Evolutionary conservation across 805 yeast genomes (phyloP).

Genomic region (Jamesozyma hellenica): DNA sequence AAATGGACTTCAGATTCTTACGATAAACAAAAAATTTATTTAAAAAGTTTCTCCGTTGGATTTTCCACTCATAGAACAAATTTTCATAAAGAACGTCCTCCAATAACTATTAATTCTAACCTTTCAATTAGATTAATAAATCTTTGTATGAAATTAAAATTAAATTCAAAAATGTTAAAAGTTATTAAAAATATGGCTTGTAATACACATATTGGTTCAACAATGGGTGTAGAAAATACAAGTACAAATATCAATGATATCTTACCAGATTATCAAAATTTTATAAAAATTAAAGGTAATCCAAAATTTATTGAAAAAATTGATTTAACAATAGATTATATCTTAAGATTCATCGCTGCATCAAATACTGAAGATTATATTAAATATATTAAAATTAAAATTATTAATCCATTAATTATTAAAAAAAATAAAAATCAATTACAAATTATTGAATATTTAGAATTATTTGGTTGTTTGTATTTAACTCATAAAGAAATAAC

Average conservation of each 20-base stretch:
- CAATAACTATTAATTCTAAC: constrained; percentile 12
- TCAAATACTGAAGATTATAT: constrained; percentile 37
- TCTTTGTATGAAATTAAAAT: constrained; percentile 23
- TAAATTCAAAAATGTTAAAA: constrained; percentile 21
- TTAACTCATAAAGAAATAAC: constrained; percentile 31
- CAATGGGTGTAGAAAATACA: background rate
- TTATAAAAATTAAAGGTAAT: constrained; percentile 10
- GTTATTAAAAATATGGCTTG: constrained; percentile 22
- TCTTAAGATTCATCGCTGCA: constrained; percentile 38
- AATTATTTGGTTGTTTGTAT: constrained; percentile 34
- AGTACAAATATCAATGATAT: constrained; percentile 6
- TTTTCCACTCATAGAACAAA: constrained; percentile 26
- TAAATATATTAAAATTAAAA: constrained; percentile 21
- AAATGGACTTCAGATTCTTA: constrained; percentile 5
- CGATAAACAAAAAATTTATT: constrained; percentile 12
- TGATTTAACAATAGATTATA: constrained; percentile 32
- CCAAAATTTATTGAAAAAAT: constrained; percentile 16
- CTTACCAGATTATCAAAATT: constrained; percentile 13
- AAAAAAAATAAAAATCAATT: constrained; percentile 31
- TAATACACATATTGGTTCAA: too few species aligned
- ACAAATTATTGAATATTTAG: constrained; percentile 35
- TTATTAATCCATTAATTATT: constrained; percentile 18
- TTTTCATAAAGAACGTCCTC: constrained; percentile 29
- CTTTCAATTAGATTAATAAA: constrained; percentile 18
- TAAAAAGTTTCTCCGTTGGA: constrained; percentile 24